Evolutionary conservation across 352 stramenopile species (phyloP).

Genomic region (Phytopythium aichiense): DNA sequence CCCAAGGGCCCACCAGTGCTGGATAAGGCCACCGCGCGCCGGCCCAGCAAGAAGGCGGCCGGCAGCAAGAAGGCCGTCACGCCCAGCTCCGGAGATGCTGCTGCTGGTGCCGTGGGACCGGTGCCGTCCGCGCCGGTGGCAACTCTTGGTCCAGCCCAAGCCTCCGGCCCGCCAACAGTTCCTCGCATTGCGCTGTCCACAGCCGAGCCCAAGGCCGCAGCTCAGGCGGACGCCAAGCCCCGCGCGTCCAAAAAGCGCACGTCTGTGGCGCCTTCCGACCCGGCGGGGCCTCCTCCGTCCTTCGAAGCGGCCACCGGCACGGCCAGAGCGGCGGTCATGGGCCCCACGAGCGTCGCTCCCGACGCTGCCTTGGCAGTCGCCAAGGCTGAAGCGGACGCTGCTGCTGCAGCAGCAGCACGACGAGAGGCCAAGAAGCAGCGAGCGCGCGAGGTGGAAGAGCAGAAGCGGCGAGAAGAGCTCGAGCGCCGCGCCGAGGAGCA

Average conservation of each 20-base stretch:
- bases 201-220: slow-evolving; percentile 34
- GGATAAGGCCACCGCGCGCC: slow-evolving; percentile 12
- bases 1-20: slow-evolving; percentile 20
- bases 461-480: slow-evolving; percentile 44
- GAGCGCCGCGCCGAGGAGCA: slow-evolving; percentile 45
- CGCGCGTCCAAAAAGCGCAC: slow-evolving; percentile 48
- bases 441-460: slow-evolving; percentile 47
- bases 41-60: slow-evolving; percentile 35
- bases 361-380: slow-evolving; percentile 12
- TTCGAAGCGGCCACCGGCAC: slow-evolving; percentile 9
- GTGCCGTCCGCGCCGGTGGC: slow-evolving; percentile 12
- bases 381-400: slow-evolving; percentile 32
- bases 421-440: slow-evolving; percentile 53
- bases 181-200: slow-evolving; percentile 30
- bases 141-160: slow-evolving; percentile 5
- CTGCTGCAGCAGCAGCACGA: slow-evolving; percentile 15
- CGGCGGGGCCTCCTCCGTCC: slow-evolving; percentile 8
- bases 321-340: not conserved
- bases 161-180: slow-evolving; percentile 20
- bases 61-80: slow-evolving; percentile 9
- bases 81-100: not conserved
- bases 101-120: not conserved
- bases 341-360: slow-evolving; percentile 7
- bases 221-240: slow-evolving; percentile 16
- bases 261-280: slow-evolving; percentile 8